Evolutionary conservation across 306 rosid genomes (phyloP), one percentile per base, ranked within the genome.

Genomic region (Inga leiocalycina): DNA sequence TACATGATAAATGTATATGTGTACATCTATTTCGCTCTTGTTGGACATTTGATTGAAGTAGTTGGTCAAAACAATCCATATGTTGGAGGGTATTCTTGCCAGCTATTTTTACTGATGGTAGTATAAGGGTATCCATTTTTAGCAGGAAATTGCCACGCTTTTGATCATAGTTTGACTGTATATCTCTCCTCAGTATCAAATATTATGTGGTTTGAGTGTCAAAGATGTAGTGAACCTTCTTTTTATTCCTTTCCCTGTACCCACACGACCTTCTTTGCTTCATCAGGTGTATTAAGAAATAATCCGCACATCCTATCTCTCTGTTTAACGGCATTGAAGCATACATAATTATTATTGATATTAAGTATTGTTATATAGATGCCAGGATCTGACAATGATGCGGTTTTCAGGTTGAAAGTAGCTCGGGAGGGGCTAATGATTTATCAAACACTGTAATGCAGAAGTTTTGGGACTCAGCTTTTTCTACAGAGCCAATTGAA

Each of bases 401-500:
- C 82, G 37, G 39, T 69, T 71, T 77, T 67, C 79, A 96, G 98
- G 93, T 89, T 71, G 98, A 94, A 69, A 92, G 82, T 90, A 84
- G 93, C 80, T 87, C 97, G 27, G 98, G 94, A 77, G 79, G 94
- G 75, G 98, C 85, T 79, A 92, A 86, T 81, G 98, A 92, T 85
- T 68, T 92, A 87, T 93, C 97, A 86, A 91, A 85, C 91, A 90
- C 97, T 86, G 87, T 94, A 85, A 93, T 96, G 98, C 98, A 96
- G 85, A 94, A 89, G 77, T 96, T 96, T 85, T 96, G 99, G 99
- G 99, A 96, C 81, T 94, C 98, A 3, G 97, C 98, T 62, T 85
- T 94, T 84, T 82, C 91, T 73, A 77, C 90, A 84, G 99, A 94
- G 81, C 92, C 97, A 19, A 91, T 96, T 66, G 99, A 96, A 85